phyloP scores from a whole-genome alignment of 768 basidiomycete species.

The Leucogyrophana mollusca region DNA sequence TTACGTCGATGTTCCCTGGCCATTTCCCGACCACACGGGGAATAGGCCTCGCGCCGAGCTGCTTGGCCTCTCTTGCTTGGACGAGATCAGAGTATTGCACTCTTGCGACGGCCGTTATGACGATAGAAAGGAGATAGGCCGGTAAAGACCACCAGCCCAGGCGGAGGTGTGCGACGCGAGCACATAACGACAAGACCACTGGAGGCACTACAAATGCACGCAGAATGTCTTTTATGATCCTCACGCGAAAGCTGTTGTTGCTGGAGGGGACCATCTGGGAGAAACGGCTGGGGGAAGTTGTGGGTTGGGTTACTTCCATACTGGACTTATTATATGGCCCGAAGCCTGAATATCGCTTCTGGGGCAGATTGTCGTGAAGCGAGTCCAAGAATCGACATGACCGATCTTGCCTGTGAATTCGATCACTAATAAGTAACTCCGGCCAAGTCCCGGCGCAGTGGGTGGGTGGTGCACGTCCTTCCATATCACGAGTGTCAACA shows the following conservation, averaged over 20 bases:
- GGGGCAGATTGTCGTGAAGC: not conserved
- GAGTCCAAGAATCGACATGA: no score
- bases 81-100: slow-evolving; percentile 31
- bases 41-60: slow-evolving; percentile 50
- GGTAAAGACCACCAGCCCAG: slow-evolving; percentile 38
- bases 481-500: no score
- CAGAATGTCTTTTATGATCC: slow-evolving; percentile 48
- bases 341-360: not conserved
- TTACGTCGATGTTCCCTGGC: slow-evolving; percentile 77
- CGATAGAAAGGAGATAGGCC: slow-evolving; percentile 38
- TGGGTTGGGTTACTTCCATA: not conserved
- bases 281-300: not conserved
- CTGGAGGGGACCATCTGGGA: slow-evolving; percentile 3
- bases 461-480: no score
- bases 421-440: not conserved
- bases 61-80: slow-evolving; percentile 44
- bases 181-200: slow-evolving; percentile 29
- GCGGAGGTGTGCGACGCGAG: slow-evolving; percentile 24
- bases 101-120: slow-evolving; percentile 38
- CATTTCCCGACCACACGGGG: slow-evolving; percentile 65
- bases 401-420: no score
- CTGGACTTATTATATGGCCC: not conserved
- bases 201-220: slow-evolving; percentile 42
- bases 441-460: not conserved
- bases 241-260: slow-evolving; percentile 40